Conservation (phyloP, 2,329 filamentous ascomycete species). For the Aspergillus brunneoviolaceus region DNA sequence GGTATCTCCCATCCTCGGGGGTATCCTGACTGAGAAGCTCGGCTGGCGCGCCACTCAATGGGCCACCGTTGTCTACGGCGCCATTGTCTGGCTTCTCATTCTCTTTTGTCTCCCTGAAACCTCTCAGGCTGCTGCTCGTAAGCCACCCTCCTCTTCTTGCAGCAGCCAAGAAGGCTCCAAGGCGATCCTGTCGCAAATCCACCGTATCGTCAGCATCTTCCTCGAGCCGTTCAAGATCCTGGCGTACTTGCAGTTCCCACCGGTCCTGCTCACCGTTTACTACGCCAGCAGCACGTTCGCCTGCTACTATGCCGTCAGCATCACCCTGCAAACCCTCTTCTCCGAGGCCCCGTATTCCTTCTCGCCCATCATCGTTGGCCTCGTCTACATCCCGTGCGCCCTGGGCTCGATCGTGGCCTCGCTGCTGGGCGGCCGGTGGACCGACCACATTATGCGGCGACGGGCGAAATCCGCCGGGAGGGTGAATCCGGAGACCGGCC, state of each 20-base stretch:
- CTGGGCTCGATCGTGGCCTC: conserved; percentile 70
- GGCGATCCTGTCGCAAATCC: conserved; percentile 53
- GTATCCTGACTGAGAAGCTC: conserved; percentile 65
- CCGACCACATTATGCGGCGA: conserved; percentile 75
- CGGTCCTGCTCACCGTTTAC: conserved; percentile 71
- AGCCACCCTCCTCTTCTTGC: conserved; percentile 56
- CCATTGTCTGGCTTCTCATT: conserved; percentile 41
- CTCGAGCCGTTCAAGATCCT: conserved; percentile 63
- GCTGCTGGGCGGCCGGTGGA: conserved; percentile 71
- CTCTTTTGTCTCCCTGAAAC: conserved; percentile 48
- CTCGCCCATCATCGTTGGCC: conserved; percentile 65
- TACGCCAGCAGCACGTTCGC: conserved; percentile 75
- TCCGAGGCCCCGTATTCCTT: conserved; percentile 66
- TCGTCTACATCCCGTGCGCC: conserved; percentile 73
- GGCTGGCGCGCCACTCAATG: conserved; percentile 77
- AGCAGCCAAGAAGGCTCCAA: conserved; percentile 53
- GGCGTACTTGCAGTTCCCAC: conserved; percentile 69
- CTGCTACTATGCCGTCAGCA: conserved; percentile 73
- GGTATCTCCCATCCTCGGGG: conserved; percentile 73
- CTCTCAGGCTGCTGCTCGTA: conserved; percentile 57
- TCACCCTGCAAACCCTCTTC: conserved; percentile 72
- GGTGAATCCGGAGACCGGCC: conserved; percentile 62
- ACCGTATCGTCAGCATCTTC: conserved; percentile 58
- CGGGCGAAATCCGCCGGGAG: conserved; percentile 69
- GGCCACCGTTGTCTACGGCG: conserved; percentile 72